phyloP scores from a whole-genome alignment of 306 rosid species.

The Ormosia semicastrata region DNA sequence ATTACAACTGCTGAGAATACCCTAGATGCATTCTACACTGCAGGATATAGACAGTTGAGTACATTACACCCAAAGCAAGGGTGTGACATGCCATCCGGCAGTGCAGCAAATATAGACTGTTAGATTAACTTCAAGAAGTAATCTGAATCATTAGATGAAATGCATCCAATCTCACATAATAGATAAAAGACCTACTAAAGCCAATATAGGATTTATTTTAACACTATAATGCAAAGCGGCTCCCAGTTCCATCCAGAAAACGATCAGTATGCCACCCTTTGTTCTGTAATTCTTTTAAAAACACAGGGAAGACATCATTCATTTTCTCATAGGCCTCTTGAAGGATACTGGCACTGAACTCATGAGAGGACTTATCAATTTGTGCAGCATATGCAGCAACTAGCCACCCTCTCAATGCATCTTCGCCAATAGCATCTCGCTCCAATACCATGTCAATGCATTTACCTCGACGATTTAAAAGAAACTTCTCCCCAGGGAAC shows the following conservation, averaged over 20 bases:
- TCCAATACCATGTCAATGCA: slow-evolving; percentile 81
- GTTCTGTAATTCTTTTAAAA: slow-evolving; percentile 65
- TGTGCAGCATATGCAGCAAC: slow-evolving; percentile 79
- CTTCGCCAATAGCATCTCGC: slow-evolving; percentile 81
- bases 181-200: background rate
- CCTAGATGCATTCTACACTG: background rate
- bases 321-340: slow-evolving; percentile 72
- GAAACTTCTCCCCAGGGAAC: slow-evolving; percentile 76
- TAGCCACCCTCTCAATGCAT: slow-evolving; percentile 93
- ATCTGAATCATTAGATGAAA: slow-evolving; percentile 7
- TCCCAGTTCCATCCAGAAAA: slow-evolving; percentile 82
- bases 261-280: slow-evolving; percentile 98
- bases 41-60: background rate
- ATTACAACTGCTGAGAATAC: background rate
- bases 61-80: background rate
- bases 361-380: slow-evolving; percentile 39
- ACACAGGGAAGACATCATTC: slow-evolving; percentile 59
- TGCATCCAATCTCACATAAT: slow-evolving; percentile 8
- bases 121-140: background rate
- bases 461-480: slow-evolving; percentile 48
- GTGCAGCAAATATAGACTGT: background rate
- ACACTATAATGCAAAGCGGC: slow-evolving; percentile 59
- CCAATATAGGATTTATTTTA: background rate
- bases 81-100: background rate
- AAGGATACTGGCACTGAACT: slow-evolving; percentile 40